Evolutionary conservation across 2,329 filamentous ascomycete genomes (phyloP).

Genomic region (Cladosporium sp.): DNA sequence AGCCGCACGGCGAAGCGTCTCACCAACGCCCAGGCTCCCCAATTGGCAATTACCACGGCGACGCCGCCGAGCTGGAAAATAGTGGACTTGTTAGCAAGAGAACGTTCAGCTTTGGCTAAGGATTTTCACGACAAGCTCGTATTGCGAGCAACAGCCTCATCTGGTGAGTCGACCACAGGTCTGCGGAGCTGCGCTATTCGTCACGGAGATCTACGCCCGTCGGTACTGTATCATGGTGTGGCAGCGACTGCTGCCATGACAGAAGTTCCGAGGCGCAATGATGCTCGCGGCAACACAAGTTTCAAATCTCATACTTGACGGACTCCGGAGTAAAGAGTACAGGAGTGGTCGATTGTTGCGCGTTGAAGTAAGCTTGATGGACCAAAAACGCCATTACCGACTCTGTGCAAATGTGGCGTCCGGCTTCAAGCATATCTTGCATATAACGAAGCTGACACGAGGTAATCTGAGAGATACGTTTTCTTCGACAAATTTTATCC

Average conservation of each 20-base stretch:
- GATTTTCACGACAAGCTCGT: not conserved
- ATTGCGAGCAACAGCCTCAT: not conserved
- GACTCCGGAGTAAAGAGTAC: no score
- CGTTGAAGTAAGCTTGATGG: not conserved
- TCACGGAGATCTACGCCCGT: constrained; percentile 6
- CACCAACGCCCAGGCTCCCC: not conserved
- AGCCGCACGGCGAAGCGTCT: not conserved
- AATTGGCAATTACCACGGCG: not conserved
- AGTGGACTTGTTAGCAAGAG: not conserved
- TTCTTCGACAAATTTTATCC: no score
- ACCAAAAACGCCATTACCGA: no score
- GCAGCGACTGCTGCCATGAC: not conserved
- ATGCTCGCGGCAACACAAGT: no score
- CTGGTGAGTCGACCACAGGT: not conserved
- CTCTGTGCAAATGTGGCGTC: no score
- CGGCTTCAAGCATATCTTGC: no score
- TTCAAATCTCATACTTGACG: no score
- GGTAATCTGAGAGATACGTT: no score
- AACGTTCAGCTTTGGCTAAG: not conserved
- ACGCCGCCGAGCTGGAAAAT: not conserved
- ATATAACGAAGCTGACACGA: no score
- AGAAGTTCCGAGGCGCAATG: no score
- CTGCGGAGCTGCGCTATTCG: not conserved
- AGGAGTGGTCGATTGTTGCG: not conserved
- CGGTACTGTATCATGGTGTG: not conserved